phyloP scores from a whole-genome alignment of 768 basidiomycete genomes.

The Suillus sp. region DNA sequence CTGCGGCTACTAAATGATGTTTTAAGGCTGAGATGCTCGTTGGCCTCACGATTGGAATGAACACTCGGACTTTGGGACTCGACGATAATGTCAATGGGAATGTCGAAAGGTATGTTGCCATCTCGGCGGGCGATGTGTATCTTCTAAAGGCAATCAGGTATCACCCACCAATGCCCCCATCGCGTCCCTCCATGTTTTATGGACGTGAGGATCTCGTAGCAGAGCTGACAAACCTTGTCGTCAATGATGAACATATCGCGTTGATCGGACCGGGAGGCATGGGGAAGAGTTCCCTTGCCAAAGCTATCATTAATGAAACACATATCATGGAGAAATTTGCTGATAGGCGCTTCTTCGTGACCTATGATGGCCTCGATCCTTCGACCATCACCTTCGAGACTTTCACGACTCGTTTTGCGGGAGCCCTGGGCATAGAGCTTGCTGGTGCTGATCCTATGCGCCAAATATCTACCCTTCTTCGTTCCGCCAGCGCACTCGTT shows the following conservation, averaged over 20 bases:
- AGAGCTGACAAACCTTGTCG: neutral
- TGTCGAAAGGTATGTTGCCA: neutral
- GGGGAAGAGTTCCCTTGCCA: slow-evolving; percentile 4
- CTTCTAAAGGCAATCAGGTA: neutral
- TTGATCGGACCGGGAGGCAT: slow-evolving; percentile 5
- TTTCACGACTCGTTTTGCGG: neutral
- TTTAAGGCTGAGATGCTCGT: neutral
- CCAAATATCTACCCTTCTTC: slow-evolving; percentile 1
- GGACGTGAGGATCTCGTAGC: neutral
- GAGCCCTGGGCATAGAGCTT: neutral
- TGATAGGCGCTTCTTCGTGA: slow-evolving; percentile 1
- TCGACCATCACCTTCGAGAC: neutral
- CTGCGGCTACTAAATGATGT: neutral
- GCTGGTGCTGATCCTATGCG: neutral
- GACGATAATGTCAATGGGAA: rapidly evolving
- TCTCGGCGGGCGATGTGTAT: neutral
- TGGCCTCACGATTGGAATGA: neutral
- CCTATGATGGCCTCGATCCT: neutral
- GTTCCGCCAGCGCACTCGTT: neutral
- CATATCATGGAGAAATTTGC: neutral
- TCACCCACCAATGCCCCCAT: neutral
- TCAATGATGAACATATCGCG: neutral
- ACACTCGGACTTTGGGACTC: neutral
- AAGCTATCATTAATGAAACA: slow-evolving; percentile 5
- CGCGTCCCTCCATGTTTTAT: neutral